Evolutionary conservation across 805 yeast genomes (phyloP).

Genomic region (Metahyphopichia silvanorum): DNA sequence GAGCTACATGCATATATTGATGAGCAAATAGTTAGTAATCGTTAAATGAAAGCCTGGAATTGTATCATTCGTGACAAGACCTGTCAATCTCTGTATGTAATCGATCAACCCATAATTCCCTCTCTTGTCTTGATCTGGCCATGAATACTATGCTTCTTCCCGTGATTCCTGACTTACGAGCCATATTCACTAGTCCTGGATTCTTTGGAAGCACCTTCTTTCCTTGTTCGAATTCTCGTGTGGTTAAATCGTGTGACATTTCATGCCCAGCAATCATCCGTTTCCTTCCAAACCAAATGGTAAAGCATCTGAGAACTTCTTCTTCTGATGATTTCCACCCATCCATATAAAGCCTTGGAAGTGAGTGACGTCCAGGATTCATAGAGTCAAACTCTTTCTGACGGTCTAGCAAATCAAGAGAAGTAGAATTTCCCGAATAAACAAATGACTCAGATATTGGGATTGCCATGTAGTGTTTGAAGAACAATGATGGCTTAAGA

Average conservation of each 20-base stretch:
- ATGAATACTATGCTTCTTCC: slow-evolving; percentile 72
- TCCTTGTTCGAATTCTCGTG: slow-evolving; percentile 1
- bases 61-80: slow-evolving; percentile 16
- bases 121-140: slow-evolving; percentile 77
- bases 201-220: slow-evolving; percentile 21
- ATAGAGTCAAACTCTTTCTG: slow-evolving; percentile 44
- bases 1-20: slow-evolving; percentile 6
- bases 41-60: too few relatives aligned
- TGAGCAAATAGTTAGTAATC: slow-evolving; percentile 3
- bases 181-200: slow-evolving; percentile 44
- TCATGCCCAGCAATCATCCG: slow-evolving; percentile 35
- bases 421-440: slow-evolving; percentile 66
- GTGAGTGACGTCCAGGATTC: slow-evolving; percentile 52
- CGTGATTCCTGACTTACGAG: slow-evolving; percentile 57
- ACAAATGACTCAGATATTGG: slow-evolving; percentile 69
- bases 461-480: slow-evolving; percentile 52
- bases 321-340: slow-evolving; percentile 85
- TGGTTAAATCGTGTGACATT: slow-evolving; percentile 4
- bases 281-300: slow-evolving; percentile 78
- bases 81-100: slow-evolving; percentile 46
- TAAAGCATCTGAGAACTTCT: slow-evolving; percentile 71
- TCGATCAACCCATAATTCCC: slow-evolving; percentile 74
- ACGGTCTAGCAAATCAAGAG: slow-evolving; percentile 49
- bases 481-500: slow-evolving; percentile 46
- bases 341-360: slow-evolving; percentile 74